Conservation (phyloP, 208 protist species). For the Entamoeba histolytica region DNA sequence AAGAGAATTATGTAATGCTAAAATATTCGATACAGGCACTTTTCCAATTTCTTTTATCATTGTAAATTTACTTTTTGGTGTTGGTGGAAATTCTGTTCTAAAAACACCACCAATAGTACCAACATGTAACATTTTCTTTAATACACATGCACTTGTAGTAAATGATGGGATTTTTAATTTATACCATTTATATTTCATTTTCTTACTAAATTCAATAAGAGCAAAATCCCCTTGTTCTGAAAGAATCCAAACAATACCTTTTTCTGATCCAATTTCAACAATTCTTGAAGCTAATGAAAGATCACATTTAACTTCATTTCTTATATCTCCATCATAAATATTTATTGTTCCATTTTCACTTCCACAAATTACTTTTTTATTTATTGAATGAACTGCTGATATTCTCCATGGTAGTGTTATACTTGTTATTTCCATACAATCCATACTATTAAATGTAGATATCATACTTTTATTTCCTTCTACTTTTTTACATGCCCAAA, state of each 20-base stretch:
- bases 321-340: not conserved
- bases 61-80: not conserved
- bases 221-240: not conserved
- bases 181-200: not conserved
- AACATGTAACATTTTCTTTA: not conserved
- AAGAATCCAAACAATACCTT: not conserved
- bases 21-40: not conserved
- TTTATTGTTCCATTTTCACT: not conserved
- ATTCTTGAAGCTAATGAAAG: not conserved
- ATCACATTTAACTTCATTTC: not conserved
- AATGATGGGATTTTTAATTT: not conserved
- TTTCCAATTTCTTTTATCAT: not conserved
- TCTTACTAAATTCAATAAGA: not conserved
- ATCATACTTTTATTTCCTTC: not conserved
- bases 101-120: not conserved
- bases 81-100: not conserved
- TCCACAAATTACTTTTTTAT: not conserved
- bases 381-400: not conserved
- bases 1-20: not conserved
- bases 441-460: not conserved
- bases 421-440: not conserved
- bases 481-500: not conserved
- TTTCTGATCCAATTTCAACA: not conserved
- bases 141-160: not conserved
- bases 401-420: not conserved